Evolutionary conservation across 208 protist genomes (phyloP).

Genomic region (Trypanosoma caninum): DNA sequence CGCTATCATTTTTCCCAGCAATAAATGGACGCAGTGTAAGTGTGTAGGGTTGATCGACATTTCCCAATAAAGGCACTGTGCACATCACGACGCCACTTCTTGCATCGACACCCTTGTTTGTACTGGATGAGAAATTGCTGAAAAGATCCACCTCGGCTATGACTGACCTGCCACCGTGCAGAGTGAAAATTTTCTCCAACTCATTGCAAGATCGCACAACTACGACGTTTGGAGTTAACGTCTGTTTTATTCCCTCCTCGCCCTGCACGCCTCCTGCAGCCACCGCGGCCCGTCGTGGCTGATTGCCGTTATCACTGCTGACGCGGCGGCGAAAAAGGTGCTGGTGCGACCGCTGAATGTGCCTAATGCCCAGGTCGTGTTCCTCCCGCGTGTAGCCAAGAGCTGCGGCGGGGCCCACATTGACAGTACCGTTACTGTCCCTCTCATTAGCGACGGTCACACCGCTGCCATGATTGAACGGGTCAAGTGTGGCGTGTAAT

Average conservation of each 20-base stretch:
- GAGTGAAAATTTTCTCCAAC: slow-evolving; percentile 9
- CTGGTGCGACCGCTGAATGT: slow-evolving; percentile 64
- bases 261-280: no score
- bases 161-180: no score
- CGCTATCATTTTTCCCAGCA: neutral
- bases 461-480: slow-evolving; percentile 46
- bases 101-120: neutral
- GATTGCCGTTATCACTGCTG: neutral
- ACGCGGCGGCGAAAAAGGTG: slow-evolving; percentile 63
- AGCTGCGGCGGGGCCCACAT: neutral
- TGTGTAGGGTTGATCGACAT: neutral
- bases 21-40: neutral
- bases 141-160: slow-evolving; percentile 9
- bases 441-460: slow-evolving; percentile 30
- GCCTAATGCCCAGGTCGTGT: slow-evolving; percentile 57
- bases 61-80: neutral
- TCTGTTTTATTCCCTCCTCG: no score
- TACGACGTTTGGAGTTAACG: no score
- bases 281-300: neutral
- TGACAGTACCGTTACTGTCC: no score
- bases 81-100: slow-evolving; percentile 1
- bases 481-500: slow-evolving; percentile 68
- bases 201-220: slow-evolving; percentile 18
- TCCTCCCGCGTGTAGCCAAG: slow-evolving; percentile 61
- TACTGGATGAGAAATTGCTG: neutral